A percentile compares a stretch with the other conserved stretches of the same genome.
These are phyloP conservation scores for Clavulina sp. DNA, from an alignment of 768 basidiomycete genomes.

Conservation along the genomic window DNA sequence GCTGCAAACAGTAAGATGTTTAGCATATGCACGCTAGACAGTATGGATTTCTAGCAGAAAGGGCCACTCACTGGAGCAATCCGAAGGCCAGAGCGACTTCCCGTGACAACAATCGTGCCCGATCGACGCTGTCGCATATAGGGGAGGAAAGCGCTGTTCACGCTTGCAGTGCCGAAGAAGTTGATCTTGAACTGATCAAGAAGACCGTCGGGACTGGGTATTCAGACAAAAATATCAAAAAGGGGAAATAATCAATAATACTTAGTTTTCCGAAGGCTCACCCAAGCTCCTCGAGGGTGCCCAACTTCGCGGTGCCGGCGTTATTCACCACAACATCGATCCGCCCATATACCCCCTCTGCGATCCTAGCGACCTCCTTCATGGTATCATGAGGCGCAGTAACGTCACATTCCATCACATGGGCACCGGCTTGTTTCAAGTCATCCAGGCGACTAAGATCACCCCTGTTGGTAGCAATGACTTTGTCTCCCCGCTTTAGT, in stretches of 20 bases:
- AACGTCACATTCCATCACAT: constrained; percentile 22
- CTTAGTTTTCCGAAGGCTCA: constrained; percentile 4
- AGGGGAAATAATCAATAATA: not conserved
- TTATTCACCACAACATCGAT: constrained; percentile 33
- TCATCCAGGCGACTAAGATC: constrained; percentile 13
- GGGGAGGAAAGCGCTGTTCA: constrained; percentile 30
- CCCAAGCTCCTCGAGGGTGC: constrained; percentile 19
- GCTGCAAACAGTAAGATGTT: no score
- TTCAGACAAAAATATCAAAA: not conserved
- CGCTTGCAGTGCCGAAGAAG: constrained; percentile 27
- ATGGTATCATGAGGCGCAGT: constrained; percentile 21
- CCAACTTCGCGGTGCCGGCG: constrained; percentile 22
- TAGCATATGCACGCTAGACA: no score
- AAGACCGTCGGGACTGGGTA: constrained; percentile 16
- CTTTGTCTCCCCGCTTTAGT: constrained; percentile 18
- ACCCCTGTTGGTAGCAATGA: constrained; percentile 21
- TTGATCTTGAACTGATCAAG: constrained; percentile 14
- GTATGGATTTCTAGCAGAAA: no score
- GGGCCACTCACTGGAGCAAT: no score
- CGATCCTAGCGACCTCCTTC: constrained; percentile 21
- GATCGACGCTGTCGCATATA: constrained; percentile 27
- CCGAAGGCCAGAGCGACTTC: no score
- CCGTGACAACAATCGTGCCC: constrained; percentile 23
- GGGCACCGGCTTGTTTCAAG: constrained; percentile 24
- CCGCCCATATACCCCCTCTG: constrained; percentile 23